These are phyloP conservation scores for Prunus fruticosa DNA, from an alignment of 306 rosid species.

Conservation along the genomic window DNA sequence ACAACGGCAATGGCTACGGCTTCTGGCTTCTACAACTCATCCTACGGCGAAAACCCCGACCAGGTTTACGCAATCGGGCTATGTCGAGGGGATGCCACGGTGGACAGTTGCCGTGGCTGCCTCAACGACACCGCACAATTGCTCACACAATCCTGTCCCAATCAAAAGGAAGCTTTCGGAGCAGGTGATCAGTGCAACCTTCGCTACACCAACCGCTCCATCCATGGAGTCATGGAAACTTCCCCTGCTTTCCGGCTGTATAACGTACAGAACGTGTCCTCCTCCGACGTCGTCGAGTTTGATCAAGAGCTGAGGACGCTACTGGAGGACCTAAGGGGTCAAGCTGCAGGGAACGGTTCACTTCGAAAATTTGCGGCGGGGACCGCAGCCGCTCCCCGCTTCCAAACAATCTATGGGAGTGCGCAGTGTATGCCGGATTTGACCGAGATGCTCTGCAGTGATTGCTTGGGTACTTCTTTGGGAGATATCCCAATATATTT, in stretches of 20 bases:
- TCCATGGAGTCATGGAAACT: not conserved
- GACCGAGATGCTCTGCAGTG: not conserved
- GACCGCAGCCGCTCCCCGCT: not conserved
- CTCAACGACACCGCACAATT: not conserved
- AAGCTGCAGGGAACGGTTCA: not conserved
- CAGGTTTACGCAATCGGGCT: not conserved
- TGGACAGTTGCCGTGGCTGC: not conserved
- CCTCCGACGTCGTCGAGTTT: not conserved
- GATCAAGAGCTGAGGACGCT: not conserved
- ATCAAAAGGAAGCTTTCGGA: not conserved
- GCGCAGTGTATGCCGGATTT: slow-evolving; percentile 25
- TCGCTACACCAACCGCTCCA: slow-evolving; percentile 17
- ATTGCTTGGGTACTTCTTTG: not conserved
- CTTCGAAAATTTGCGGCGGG: not conserved
- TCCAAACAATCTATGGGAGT: not conserved
- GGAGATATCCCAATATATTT: not conserved
- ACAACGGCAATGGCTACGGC: slow-evolving; percentile 2
- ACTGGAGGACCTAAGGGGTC: not conserved
- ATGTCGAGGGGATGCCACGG: not conserved
- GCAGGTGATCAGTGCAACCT: not conserved
- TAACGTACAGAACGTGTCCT: not conserved
- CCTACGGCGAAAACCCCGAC: not conserved
- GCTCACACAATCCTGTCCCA: not conserved
- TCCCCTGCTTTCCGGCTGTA: fast-evolving
- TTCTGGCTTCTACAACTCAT: slow-evolving; percentile 3